Conservation (phyloP, 129 eudicot genomes). For the Arctium lappa region DNA sequence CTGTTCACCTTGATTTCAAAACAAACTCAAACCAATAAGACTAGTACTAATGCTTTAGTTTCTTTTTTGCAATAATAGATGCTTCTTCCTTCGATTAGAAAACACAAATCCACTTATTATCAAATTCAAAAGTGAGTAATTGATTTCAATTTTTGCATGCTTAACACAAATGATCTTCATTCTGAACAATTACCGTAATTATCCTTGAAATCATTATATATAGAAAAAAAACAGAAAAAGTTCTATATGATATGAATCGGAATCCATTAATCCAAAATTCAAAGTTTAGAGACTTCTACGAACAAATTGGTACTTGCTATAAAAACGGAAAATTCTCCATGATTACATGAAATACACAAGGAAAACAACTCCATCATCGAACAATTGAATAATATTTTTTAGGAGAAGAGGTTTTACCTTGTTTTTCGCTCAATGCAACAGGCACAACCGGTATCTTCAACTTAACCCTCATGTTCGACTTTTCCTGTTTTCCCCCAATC, state of each 20-base stretch:
- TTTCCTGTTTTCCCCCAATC: too few species aligned
- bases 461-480: too few species aligned
- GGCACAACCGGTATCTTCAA: too few species aligned
- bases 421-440: too few species aligned
- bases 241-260: neutral
- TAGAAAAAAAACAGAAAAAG: neutral
- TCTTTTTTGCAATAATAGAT: neutral
- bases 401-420: too few species aligned
- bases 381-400: neutral
- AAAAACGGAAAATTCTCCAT: constrained; percentile 4
- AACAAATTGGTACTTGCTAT: neutral
- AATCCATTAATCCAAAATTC: neutral
- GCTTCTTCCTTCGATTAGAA: neutral
- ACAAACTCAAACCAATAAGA: too few species aligned
- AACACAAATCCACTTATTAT: neutral
- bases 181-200: neutral
- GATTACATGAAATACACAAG: neutral
- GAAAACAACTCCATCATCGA: neutral
- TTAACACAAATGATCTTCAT: neutral
- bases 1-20: too few species aligned
- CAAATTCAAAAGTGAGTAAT: neutral
- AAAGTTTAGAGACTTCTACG: neutral
- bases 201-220: neutral
- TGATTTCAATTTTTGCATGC: neutral
- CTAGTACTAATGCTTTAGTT: too few species aligned